Conservation (phyloP, 768 basidiomycete species). For the Boletus rubroflammeus region DNA sequence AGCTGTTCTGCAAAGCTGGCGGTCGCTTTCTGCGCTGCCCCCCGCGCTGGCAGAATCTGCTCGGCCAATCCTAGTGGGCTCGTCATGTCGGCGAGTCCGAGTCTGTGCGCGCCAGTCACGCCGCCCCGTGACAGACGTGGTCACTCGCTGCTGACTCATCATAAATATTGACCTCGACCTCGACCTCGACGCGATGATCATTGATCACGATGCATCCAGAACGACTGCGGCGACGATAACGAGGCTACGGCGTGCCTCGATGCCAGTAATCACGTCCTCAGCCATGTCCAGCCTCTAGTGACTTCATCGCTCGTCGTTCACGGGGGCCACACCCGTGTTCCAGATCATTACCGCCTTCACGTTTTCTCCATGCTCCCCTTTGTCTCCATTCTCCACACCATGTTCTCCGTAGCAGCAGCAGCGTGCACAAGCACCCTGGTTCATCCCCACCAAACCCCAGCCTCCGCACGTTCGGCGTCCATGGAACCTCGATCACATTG, state of each 20-base stretch:
- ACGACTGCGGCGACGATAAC: constrained; percentile 1
- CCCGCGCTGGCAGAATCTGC: constrained; percentile 27
- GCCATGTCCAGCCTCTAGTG: background rate
- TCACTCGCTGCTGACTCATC: constrained; percentile 16
- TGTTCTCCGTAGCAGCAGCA: constrained; percentile 13
- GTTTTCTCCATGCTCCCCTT: constrained; percentile 17
- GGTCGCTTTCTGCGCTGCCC: constrained; percentile 33
- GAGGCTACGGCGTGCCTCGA: background rate
- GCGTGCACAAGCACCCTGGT: constrained; percentile 6
- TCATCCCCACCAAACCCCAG: constrained; percentile 12
- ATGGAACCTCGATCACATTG: background rate
- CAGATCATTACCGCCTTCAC: constrained; percentile 25
- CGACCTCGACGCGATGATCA: background rate
- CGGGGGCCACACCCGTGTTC: constrained; percentile 1
- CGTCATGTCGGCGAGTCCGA: constrained; percentile 11
- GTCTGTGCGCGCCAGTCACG: constrained; percentile 13
- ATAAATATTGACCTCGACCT: background rate
- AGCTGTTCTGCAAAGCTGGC: constrained; percentile 34
- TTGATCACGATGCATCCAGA: background rate
- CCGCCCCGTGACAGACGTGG: constrained; percentile 5
- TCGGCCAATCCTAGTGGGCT: constrained; percentile 9
- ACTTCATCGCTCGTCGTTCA: constrained; percentile 1
- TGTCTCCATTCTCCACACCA: constrained; percentile 17
- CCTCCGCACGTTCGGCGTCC: background rate
- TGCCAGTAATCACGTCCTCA: background rate